Conservation (phyloP, 257 asterid species). For the Capsicum chinense region DNA sequence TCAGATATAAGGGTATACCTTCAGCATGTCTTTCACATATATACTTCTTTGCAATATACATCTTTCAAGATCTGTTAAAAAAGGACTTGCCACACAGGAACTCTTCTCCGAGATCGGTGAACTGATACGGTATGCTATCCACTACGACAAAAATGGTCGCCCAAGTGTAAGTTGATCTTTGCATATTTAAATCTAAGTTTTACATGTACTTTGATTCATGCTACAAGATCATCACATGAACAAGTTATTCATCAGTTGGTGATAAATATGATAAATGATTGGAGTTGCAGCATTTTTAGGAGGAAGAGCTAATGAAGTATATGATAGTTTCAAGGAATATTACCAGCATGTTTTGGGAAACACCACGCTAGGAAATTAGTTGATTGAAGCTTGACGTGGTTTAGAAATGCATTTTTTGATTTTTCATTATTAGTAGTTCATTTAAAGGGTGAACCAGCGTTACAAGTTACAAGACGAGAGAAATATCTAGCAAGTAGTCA, state of each 20-base stretch:
- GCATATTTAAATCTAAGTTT: background rate
- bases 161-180: conserved; percentile 63
- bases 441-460: background rate
- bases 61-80: conserved; percentile 45
- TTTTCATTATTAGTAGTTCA: background rate
- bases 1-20: conserved; percentile 77
- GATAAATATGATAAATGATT: background rate
- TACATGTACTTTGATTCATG: background rate
- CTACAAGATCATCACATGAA: background rate
- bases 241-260: background rate
- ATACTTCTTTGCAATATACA: conserved; percentile 39
- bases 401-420: background rate
- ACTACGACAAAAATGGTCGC: conserved; percentile 74
- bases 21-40: conserved; percentile 34
- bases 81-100: conserved; percentile 61
- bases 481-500: background rate
- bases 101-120: conserved; percentile 78
- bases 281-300: background rate
- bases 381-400: conserved; percentile 13
- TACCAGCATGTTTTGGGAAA: no score
- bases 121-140: conserved; percentile 70
- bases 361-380: no score
- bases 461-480: no score
- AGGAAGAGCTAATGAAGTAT: background rate
- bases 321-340: no score